Percentiles rank a stretch among this genome's conserved stretches.
Evolutionary conservation across 345 rosid genomes (phyloP).

Genomic region (Luvunga scandens): DNA sequence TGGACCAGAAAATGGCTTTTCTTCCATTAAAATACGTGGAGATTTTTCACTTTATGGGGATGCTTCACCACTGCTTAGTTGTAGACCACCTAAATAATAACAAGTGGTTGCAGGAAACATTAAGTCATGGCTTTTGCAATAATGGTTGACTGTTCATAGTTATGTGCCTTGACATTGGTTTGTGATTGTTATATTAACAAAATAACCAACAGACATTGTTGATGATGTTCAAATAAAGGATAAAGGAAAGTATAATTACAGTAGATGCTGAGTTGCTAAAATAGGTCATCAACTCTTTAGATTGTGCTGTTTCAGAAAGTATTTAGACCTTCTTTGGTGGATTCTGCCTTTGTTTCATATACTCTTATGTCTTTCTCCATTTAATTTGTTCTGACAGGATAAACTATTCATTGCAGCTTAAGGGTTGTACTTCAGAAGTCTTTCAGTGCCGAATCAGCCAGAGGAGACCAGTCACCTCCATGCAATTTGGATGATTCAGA

Average conservation of each 20-base stretch:
- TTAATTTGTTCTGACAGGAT: neutral
- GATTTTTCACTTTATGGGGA: neutral
- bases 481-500: slow-evolving; percentile 25
- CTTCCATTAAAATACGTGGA: no score
- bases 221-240: neutral
- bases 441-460: slow-evolving; percentile 25
- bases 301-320: neutral
- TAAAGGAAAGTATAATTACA: neutral
- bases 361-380: neutral
- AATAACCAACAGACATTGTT: no score
- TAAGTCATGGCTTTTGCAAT: neutral
- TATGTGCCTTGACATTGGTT: neutral
- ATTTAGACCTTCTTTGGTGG: slow-evolving; percentile 1
- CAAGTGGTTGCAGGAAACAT: neutral
- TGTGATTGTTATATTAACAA: neutral
- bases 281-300: slow-evolving; percentile 1
- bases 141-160: neutral
- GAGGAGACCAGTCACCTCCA: slow-evolving; percentile 32
- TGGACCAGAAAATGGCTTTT: no score
- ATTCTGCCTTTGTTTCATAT: neutral
- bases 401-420: slow-evolving; percentile 41
- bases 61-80: neutral
- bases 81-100: neutral
- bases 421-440: slow-evolving; percentile 51
- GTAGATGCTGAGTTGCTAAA: neutral